phyloP scores from a whole-genome alignment of 2,329 filamentous ascomycete species.

The Septoria linicola region DNA sequence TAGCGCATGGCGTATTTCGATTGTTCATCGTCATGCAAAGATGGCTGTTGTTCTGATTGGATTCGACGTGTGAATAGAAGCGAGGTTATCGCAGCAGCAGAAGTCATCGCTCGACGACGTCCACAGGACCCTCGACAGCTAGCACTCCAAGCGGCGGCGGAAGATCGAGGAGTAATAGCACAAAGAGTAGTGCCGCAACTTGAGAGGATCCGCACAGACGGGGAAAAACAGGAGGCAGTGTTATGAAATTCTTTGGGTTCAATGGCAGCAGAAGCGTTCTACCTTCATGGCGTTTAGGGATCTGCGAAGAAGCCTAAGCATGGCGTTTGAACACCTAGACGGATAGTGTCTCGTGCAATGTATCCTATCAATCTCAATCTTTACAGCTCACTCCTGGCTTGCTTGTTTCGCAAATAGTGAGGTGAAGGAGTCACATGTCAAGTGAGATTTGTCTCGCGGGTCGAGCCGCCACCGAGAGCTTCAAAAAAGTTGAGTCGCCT shows the following conservation, averaged over 20 bases:
- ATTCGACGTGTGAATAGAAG: slow-evolving; percentile 26
- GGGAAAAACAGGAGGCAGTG: slow-evolving; percentile 4
- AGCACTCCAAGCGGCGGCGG: slow-evolving; percentile 15
- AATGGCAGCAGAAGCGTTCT: slow-evolving; percentile 10
- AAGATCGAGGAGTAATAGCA: slow-evolving; percentile 27
- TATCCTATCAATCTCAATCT: slow-evolving; percentile 23
- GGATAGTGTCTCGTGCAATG: slow-evolving; percentile 23
- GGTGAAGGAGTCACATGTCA: slow-evolving; percentile 7
- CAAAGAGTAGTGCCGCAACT: slow-evolving; percentile 20
- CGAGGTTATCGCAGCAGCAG: slow-evolving; percentile 26
- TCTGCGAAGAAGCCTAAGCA: slow-evolving; percentile 22
- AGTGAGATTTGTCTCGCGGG: neutral
- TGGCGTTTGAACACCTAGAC: slow-evolving; percentile 28
- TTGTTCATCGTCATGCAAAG: slow-evolving; percentile 15
- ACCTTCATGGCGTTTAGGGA: slow-evolving; percentile 4
- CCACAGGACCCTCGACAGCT: slow-evolving; percentile 15
- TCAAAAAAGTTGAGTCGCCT: slow-evolving; percentile 5
- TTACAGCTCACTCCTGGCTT: neutral
- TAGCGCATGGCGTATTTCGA: slow-evolving; percentile 14
- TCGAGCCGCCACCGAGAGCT: slow-evolving; percentile 6
- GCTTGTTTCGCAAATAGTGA: neutral
- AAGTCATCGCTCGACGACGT: slow-evolving; percentile 22
- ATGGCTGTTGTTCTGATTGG: slow-evolving; percentile 29
- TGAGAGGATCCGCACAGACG: slow-evolving; percentile 9
- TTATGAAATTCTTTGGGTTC: slow-evolving; percentile 4